These are phyloP conservation scores for Actinidia chinensis DNA, from an alignment of 179 eudicot species.

Conservation along the genomic window DNA sequence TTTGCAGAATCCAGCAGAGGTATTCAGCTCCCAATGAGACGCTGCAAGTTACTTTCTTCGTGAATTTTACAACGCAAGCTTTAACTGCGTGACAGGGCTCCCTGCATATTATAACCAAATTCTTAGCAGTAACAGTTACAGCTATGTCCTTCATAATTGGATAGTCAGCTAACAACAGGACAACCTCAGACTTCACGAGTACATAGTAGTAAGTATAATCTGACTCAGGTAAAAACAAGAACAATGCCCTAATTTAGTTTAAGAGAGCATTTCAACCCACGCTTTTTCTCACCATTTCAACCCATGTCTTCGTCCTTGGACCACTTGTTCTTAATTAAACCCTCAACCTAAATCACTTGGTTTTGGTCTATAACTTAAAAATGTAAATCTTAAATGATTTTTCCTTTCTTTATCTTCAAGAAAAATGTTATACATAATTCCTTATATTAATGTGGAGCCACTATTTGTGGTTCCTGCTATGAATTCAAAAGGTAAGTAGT, in stretches of 20 bases:
- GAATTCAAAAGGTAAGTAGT: too few relatives aligned
- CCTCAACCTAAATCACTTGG: neutral
- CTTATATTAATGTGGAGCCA: too few relatives aligned
- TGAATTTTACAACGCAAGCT: slow-evolving; percentile 7
- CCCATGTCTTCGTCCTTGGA: neutral
- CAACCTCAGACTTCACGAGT: neutral
- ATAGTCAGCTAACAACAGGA: neutral
- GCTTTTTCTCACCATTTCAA: neutral
- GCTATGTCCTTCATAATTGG: neutral
- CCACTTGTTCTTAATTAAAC: neutral
- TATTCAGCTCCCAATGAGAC: too few relatives aligned
- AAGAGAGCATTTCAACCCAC: neutral
- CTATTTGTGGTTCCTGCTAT: too few relatives aligned
- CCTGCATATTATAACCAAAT: slow-evolving; percentile 14
- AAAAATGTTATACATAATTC: neutral
- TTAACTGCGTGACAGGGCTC: neutral
- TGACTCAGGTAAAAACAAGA: neutral
- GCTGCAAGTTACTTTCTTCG: neutral
- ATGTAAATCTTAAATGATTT: too few relatives aligned
- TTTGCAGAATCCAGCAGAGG: too few relatives aligned
- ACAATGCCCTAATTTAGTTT: neutral
- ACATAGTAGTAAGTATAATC: neutral
- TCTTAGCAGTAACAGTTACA: neutral
- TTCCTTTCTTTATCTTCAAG: too few relatives aligned
- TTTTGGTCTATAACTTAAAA: too few relatives aligned